Evolutionary conservation across 2,329 filamentous ascomycete species (phyloP).

Genomic region (Colletotrichum chlorophyti): DNA sequence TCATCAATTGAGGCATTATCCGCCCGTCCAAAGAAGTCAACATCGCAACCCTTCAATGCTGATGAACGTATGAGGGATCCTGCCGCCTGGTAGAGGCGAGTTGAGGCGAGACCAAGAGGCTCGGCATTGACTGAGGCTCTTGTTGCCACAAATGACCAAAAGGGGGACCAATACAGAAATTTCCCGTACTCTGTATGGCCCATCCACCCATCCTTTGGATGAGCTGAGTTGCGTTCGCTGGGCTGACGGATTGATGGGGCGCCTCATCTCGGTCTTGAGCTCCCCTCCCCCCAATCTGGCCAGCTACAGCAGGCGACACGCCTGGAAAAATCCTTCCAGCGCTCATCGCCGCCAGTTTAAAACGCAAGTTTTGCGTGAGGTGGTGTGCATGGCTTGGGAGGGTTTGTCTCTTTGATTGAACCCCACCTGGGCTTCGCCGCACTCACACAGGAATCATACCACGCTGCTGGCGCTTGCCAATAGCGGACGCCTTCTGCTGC

Average conservation of each 20-base stretch:
- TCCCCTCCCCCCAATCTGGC: background rate
- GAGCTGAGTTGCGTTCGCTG: conserved; percentile 3
- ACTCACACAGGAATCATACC: background rate
- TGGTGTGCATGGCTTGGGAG: no score
- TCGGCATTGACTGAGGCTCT: conserved; percentile 5
- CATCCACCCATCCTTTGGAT: no score
- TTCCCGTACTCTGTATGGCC: no score
- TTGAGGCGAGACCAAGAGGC: background rate
- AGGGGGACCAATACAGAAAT: no score
- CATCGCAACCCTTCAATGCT: background rate
- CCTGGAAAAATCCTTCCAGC: background rate
- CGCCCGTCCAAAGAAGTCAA: background rate
- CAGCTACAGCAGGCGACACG: conserved; percentile 19
- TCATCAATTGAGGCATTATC: conserved; percentile 20
- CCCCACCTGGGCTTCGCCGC: background rate
- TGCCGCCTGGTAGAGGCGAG: background rate
- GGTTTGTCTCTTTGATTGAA: no score
- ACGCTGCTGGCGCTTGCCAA: conserved; percentile 7
- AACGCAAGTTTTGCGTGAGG: no score
- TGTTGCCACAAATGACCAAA: background rate
- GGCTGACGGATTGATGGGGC: background rate
- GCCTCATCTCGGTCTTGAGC: background rate
- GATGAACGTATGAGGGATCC: background rate
- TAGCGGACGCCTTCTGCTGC: conserved; percentile 4
- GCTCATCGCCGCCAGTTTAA: no score